Conservation (phyloP, 495 filamentous ascomycete species). For the Talaromyces thailandensis region DNA sequence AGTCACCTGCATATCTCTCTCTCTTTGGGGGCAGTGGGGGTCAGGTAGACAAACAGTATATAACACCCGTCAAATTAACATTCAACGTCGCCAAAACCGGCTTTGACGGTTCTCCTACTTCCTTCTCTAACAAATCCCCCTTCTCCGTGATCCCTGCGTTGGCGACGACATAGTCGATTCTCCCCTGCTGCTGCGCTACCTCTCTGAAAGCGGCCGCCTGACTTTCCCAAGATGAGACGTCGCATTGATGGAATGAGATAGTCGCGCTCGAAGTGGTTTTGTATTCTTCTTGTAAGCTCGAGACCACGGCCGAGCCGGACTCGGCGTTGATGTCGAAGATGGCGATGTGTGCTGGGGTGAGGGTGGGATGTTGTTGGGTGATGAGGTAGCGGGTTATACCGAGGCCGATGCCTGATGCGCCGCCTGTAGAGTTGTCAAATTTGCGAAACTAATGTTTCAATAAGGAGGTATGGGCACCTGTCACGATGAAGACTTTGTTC, state of each 20-base stretch:
- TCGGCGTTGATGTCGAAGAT: constrained; percentile 42
- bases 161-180: constrained; percentile 44
- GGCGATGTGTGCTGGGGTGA: constrained; percentile 21
- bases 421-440: constrained; percentile 26
- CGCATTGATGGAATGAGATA: constrained; percentile 28
- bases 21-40: not conserved
- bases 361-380: constrained; percentile 23
- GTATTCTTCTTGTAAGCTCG: constrained; percentile 19
- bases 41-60: constrained; percentile 36
- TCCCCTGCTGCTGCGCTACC: constrained; percentile 24
- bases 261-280: not conserved
- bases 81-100: constrained; percentile 33
- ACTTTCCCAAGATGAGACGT: constrained; percentile 40
- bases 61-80: constrained; percentile 36
- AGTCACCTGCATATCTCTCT: not conserved
- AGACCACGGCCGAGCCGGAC: constrained; percentile 19
- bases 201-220: constrained; percentile 34
- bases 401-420: constrained; percentile 46
- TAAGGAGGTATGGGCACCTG: not conserved
- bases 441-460: too few species aligned
- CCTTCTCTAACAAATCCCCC: constrained; percentile 21
- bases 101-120: constrained; percentile 19
- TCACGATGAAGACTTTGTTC: constrained; percentile 1
- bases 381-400: constrained; percentile 39
- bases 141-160: constrained; percentile 47